Percentiles rank a stretch among this genome's conserved stretches.
Evolutionary conservation across 2,329 filamentous ascomycete genomes (phyloP).

Genomic region (Aspergillus amoenus): DNA sequence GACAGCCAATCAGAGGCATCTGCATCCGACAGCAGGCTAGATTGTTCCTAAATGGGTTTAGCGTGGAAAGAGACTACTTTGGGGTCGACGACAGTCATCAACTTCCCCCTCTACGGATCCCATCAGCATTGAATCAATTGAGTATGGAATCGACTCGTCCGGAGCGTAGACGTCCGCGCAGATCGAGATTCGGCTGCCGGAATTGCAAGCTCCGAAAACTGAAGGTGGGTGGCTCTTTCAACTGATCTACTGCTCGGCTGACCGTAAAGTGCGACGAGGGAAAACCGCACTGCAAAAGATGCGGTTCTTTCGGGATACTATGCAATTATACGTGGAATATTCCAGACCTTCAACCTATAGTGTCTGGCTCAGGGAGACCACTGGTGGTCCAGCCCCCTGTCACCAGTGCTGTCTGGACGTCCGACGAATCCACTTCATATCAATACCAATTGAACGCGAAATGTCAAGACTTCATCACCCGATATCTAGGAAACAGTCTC

Average conservation of each 20-base stretch:
- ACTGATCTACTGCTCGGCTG: constrained; percentile 3
- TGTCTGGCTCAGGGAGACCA: constrained; percentile 20
- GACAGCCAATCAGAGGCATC: constrained; percentile 23
- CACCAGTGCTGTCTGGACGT: constrained; percentile 37
- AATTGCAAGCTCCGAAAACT: constrained; percentile 55
- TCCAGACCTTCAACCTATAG: constrained; percentile 40
- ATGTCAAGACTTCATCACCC: constrained; percentile 45
- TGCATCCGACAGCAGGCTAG: constrained; percentile 17
- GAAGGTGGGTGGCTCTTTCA: constrained; percentile 40
- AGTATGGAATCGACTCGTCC: neutral
- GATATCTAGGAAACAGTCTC: constrained; percentile 42
- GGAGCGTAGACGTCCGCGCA: constrained; percentile 17
- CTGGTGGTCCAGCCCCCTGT: constrained; percentile 21
- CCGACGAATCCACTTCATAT: constrained; percentile 33
- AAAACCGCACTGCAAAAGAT: constrained; percentile 47
- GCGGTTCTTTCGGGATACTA: constrained; percentile 44
- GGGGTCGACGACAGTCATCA: no score
- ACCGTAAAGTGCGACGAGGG: constrained; percentile 47
- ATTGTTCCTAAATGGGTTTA: no score
- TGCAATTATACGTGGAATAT: constrained; percentile 45
- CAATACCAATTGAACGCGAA: constrained; percentile 38
- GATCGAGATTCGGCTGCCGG: constrained; percentile 50
- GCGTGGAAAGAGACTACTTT: no score
- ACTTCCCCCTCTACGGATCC: neutral
- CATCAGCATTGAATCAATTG: neutral